phyloP scores from a whole-genome alignment of 1,284 basidiomycete genomes.

The Apiotrichum brassicae region DNA sequence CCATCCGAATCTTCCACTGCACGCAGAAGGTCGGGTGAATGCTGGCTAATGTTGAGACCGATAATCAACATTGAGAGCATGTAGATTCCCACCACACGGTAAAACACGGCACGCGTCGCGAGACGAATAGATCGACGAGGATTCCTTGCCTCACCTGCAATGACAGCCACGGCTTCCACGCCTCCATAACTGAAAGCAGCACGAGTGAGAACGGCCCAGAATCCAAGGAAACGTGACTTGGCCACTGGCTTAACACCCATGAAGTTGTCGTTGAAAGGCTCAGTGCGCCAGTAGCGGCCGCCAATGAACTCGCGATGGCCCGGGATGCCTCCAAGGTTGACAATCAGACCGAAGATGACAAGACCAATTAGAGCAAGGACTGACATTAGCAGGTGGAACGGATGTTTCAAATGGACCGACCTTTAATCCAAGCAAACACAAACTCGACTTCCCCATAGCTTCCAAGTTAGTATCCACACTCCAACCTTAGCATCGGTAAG shows the following conservation, averaged over 20 bases:
- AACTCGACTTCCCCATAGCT: constrained; percentile 50
- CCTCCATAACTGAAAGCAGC: constrained; percentile 36
- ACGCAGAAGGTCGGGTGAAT: constrained; percentile 44
- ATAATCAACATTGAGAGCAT: constrained; percentile 13
- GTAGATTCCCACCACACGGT: constrained; percentile 64
- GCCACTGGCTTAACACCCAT: constrained; percentile 12
- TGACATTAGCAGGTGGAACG: neutral
- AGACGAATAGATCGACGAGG: constrained; percentile 65
- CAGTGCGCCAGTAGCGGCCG: constrained; percentile 58
- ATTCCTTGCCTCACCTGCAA: constrained; percentile 50
- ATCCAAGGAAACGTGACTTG: constrained; percentile 54
- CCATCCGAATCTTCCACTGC: constrained; percentile 51
- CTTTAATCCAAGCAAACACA: constrained; percentile 60
- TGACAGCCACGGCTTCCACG: constrained; percentile 46
- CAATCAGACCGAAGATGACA: constrained; percentile 59
- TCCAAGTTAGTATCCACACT: no score
- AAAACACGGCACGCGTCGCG: constrained; percentile 64
- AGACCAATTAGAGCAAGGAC: constrained; percentile 48
- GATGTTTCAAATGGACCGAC: no score
- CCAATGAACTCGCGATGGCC: constrained; percentile 49
- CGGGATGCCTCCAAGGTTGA: constrained; percentile 66
- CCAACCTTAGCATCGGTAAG: no score
- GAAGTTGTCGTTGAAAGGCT: constrained; percentile 45
- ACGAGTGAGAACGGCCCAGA: constrained; percentile 55
- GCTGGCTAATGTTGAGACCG: constrained; percentile 40